Conservation (phyloP, 768 basidiomycete species). For the Kwoniella europaea region DNA sequence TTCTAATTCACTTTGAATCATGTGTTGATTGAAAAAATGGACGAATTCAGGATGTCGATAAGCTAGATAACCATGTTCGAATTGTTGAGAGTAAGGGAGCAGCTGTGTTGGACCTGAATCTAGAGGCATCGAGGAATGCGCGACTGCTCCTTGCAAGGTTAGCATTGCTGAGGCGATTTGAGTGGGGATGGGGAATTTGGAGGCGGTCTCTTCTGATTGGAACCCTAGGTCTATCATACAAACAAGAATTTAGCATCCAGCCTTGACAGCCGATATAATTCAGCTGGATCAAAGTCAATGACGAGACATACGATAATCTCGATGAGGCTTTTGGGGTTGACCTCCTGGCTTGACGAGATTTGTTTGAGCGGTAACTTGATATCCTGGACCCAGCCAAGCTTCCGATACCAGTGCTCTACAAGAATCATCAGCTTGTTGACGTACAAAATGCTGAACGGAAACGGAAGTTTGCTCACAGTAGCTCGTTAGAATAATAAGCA, state of each 20-base stretch:
- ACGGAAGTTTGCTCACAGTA: background rate
- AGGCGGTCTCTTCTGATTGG: background rate
- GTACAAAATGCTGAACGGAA: too few species aligned
- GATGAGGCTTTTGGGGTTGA: conserved; percentile 20
- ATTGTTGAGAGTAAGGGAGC: conserved; percentile 29
- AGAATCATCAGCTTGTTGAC: background rate
- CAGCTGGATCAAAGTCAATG: background rate
- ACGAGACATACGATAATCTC: conserved; percentile 31
- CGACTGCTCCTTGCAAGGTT: conserved; percentile 33
- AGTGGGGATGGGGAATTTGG: conserved; percentile 21
- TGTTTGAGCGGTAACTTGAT: conserved; percentile 25
- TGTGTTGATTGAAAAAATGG: background rate
- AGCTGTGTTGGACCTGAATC: conserved; percentile 30
- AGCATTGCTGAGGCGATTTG: conserved; percentile 25
- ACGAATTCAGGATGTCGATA: conserved; percentile 22
- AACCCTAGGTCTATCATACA: conserved; percentile 3
- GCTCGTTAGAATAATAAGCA: conserved; percentile 13
- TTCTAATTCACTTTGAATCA: conserved; percentile 24
- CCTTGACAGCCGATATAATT: background rate
- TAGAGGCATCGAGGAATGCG: conserved; percentile 32
- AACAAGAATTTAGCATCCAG: background rate
- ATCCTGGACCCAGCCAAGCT: conserved; percentile 34
- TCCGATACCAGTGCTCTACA: conserved; percentile 17
- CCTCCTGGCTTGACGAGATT: conserved; percentile 13
- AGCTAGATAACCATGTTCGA: conserved; percentile 23